Conservation (phyloP, 352 stramenopile genomes). For the Phytophthora pinifolia region DNA sequence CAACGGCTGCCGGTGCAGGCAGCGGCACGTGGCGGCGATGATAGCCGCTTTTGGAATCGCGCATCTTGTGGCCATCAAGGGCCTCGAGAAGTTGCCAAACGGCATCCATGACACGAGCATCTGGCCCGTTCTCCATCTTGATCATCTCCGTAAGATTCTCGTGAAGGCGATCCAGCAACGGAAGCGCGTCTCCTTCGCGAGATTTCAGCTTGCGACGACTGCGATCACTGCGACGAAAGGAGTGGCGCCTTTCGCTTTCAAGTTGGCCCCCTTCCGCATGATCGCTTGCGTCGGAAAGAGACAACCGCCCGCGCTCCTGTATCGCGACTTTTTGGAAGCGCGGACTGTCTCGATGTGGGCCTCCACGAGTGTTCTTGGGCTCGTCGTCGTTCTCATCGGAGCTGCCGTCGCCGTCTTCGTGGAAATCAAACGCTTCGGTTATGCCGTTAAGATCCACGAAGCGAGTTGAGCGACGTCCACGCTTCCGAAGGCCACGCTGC, state of each 20-base stretch:
- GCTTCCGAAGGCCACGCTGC: conserved; percentile 10
- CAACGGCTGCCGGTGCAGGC: not conserved
- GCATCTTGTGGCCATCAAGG: conserved; percentile 37
- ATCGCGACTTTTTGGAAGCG: conserved; percentile 42
- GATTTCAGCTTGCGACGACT: conserved; percentile 19
- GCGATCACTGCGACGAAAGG: conserved; percentile 16
- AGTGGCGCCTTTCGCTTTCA: conserved; percentile 1
- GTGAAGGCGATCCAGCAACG: conserved; percentile 47
- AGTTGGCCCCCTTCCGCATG: conserved; percentile 3
- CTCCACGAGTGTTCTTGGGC: conserved; percentile 5
- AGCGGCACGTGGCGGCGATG: conserved; percentile 21
- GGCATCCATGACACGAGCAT: conserved; percentile 33
- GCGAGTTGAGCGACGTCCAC: conserved; percentile 22
- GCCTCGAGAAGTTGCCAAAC: conserved; percentile 57
- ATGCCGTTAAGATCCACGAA: conserved; percentile 56
- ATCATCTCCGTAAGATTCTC: conserved; percentile 53
- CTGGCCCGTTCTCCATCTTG: conserved; percentile 40
- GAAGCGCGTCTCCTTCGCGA: conserved; percentile 7
- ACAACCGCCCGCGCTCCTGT: conserved; percentile 47
- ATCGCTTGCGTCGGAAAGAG: conserved; percentile 22
- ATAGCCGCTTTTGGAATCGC: conserved; percentile 35
- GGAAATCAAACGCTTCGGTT: conserved; percentile 50
- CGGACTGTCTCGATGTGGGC: conserved; percentile 12
- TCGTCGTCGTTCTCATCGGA: conserved; percentile 23
- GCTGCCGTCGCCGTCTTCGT: conserved; percentile 20